These are phyloP conservation scores for Henckelia pumila DNA, from an alignment of 257 asterid genomes.

Conservation along the genomic window DNA sequence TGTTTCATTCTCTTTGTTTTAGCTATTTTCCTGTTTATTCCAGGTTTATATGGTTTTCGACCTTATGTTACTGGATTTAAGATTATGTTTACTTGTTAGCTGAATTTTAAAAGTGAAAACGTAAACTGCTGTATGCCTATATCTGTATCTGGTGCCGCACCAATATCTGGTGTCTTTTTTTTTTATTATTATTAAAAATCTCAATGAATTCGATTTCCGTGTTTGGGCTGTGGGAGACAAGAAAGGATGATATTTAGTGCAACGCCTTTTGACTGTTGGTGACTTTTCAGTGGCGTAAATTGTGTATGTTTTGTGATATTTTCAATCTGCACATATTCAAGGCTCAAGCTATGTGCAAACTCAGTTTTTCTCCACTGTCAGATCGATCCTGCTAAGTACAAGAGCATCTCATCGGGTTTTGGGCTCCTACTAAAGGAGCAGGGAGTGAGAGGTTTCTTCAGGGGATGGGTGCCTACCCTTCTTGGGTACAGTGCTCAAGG, in stretches of 20 bases:
- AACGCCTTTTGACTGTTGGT: background rate
- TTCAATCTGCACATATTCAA: background rate
- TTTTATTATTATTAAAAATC: no score
- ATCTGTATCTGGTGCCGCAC: no score
- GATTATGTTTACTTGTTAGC: background rate
- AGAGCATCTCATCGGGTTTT: slow-evolving; percentile 51
- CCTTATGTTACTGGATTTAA: background rate
- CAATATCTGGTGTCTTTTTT: no score
- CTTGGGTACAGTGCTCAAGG: slow-evolving; percentile 57
- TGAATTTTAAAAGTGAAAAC: background rate
- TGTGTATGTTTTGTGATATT: background rate
- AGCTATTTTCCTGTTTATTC: no score
- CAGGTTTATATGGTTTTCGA: no score
- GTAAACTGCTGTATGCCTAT: no score
- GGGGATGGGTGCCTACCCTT: slow-evolving; percentile 56
- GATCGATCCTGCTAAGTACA: slow-evolving; percentile 53
- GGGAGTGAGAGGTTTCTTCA: slow-evolving; percentile 46
- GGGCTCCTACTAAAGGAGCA: slow-evolving; percentile 48
- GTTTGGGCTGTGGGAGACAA: no score
- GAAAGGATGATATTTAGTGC: background rate
- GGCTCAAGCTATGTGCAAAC: slow-evolving; percentile 1
- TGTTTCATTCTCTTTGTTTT: background rate
- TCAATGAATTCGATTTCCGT: no score
- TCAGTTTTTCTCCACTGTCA: slow-evolving; percentile 16
- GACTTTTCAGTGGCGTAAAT: background rate